Percentiles rank a stretch among this genome's conserved stretches.
phyloP scores from a whole-genome alignment of 176 grass and related monocot genomes.

The Eremochloa ophiuroides region DNA sequence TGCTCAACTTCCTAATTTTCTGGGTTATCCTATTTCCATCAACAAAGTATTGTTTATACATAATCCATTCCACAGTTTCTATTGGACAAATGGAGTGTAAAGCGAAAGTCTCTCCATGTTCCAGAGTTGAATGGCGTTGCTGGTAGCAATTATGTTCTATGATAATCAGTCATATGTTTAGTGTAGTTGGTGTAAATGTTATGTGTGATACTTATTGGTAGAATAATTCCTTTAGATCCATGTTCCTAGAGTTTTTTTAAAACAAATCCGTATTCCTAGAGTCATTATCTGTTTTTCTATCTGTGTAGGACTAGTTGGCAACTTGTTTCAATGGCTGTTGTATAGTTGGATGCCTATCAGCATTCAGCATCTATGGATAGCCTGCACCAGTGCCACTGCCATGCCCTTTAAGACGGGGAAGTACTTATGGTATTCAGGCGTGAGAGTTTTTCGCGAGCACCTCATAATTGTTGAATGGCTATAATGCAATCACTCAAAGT shows the following conservation, averaged over 20 bases:
- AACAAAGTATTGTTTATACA: slow-evolving; percentile 10
- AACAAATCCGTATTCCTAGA: not conserved
- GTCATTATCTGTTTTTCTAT: not conserved
- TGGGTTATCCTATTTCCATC: not conserved
- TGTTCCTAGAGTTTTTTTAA: too few relatives aligned
- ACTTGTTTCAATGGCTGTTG: slow-evolving; percentile 14
- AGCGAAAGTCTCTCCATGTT: not conserved
- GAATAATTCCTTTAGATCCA: not conserved
- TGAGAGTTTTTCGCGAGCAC: not conserved
- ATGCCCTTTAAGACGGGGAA: slow-evolving; percentile 23
- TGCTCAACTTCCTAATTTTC: not conserved
- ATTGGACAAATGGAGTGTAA: slow-evolving; percentile 15
- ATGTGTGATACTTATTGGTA: not conserved
- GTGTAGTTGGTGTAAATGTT: not conserved
- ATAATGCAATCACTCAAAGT: not conserved
- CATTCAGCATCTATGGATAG: not conserved
- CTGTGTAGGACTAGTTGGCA: not conserved
- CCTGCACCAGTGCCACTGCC: slow-evolving; percentile 10
- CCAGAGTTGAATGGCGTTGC: slow-evolving; percentile 19
- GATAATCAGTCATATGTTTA: not conserved
- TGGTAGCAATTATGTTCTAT: not conserved
- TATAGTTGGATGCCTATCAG: slow-evolving; percentile 18
- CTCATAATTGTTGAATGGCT: slow-evolving; percentile 17
- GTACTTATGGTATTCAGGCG: not conserved
- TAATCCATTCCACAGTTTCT: slow-evolving; percentile 19